Evolutionary conservation across 2,329 filamentous ascomycete species (phyloP).

Genomic region (Myriosclerotinia curreyana): DNA sequence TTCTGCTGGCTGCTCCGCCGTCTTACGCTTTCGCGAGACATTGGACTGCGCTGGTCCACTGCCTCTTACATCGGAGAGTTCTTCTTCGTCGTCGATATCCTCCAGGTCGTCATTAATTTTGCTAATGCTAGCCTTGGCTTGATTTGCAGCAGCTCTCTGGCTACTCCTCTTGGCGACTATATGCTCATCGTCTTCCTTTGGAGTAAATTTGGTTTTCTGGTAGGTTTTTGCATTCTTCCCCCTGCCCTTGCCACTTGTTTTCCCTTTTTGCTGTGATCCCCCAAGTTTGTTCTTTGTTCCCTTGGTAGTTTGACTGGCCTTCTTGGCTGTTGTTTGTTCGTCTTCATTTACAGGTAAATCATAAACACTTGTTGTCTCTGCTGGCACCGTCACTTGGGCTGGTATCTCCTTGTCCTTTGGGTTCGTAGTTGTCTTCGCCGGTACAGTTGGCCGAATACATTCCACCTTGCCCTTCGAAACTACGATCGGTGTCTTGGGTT

Average conservation of each 20-base stretch:
- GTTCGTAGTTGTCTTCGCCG: neutral
- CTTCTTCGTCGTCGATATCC: conserved; percentile 14
- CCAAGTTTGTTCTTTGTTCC: neutral
- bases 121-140: conserved; percentile 15
- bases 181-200: neutral
- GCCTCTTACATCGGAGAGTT: neutral
- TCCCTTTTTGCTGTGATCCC: conserved; percentile 3
- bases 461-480: neutral
- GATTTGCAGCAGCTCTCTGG: conserved; percentile 14
- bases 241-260: neutral
- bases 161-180: neutral
- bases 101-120: conserved; percentile 6
- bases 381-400: neutral
- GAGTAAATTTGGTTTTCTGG: neutral
- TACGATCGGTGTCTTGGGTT: conserved; percentile 4
- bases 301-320: neutral
- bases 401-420: neutral
- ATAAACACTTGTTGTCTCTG: conserved; percentile 9
- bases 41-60: conserved; percentile 12
- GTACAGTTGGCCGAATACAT: neutral
- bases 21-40: conserved; percentile 22
- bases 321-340: neutral
- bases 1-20: neutral
- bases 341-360: conserved; percentile 16
- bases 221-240: conserved; percentile 1